These are phyloP conservation scores for Epichloe glyceriae DNA, from an alignment of 2,329 filamentous ascomycete species.

Conservation along the genomic window DNA sequence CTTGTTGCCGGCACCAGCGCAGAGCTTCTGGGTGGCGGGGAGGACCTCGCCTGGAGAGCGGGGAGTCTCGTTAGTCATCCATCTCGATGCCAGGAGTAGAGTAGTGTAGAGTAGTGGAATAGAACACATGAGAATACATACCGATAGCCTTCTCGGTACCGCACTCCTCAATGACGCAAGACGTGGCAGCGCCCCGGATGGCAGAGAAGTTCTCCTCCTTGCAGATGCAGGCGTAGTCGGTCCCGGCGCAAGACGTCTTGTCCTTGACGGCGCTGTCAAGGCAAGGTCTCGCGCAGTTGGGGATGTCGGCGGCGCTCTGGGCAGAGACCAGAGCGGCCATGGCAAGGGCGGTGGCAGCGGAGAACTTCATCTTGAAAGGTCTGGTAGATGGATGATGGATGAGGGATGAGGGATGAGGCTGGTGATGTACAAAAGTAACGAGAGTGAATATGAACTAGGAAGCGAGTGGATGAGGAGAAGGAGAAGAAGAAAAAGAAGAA, in stretches of 20 bases:
- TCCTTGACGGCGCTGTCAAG: conserved; percentile 19
- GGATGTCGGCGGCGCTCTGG: conserved; percentile 22
- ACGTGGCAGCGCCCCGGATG: conserved; percentile 19
- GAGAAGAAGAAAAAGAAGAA: conserved; percentile 1
- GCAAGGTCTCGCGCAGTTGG: conserved; percentile 25
- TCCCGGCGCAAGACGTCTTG: conserved; percentile 18
- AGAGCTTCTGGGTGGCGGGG: conserved; percentile 24
- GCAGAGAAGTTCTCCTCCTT: conserved; percentile 15
- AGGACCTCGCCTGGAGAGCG: conserved; percentile 22
- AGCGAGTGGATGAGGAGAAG: conserved; percentile 18
- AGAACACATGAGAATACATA: conserved; percentile 23
- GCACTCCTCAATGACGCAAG: conserved; percentile 24
- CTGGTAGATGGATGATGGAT: background rate
- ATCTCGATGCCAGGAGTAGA: too few species aligned
- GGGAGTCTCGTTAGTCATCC: too few species aligned
- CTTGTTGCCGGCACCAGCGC: conserved; percentile 9
- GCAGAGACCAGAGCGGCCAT: conserved; percentile 22
- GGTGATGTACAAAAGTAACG: conserved; percentile 12
- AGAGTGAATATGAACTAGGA: conserved; percentile 14
- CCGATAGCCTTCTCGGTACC: conserved; percentile 24
- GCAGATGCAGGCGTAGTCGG: conserved; percentile 24
- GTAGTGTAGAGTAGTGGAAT: too few species aligned
- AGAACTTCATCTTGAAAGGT: conserved; percentile 25
- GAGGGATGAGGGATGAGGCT: background rate
- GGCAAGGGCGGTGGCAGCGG: conserved; percentile 20